A percentile compares a stretch with the other conserved stretches of the same genome.
Conservation (phyloP, 2,329 filamentous ascomycete species). For the Chrysoporthe puriensis region DNA sequence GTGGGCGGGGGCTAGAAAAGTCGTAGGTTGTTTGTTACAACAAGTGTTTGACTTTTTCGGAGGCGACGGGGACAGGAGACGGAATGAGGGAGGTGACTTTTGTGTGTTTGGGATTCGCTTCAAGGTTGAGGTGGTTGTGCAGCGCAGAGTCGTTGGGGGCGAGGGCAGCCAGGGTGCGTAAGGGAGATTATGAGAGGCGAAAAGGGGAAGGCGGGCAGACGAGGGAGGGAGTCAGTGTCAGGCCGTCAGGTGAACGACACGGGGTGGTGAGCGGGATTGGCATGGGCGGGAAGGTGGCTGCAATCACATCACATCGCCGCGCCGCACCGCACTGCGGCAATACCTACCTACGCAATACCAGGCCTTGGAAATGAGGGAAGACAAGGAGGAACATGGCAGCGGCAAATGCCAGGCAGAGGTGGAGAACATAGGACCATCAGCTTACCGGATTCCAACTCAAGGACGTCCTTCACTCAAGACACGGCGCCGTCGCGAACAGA, state of each 20-base stretch:
- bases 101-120: slow-evolving; percentile 26
- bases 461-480: slow-evolving; percentile 11
- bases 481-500: slow-evolving; percentile 16
- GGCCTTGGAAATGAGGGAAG: slow-evolving; percentile 1
- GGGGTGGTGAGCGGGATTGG: slow-evolving; percentile 18
- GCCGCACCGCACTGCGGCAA: not conserved
- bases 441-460: slow-evolving; percentile 9
- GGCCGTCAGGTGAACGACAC: slow-evolving; percentile 1
- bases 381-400: not conserved
- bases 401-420: not conserved
- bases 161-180: slow-evolving; percentile 34
- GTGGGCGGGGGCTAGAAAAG: not conserved
- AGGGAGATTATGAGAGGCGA: slow-evolving; percentile 34
- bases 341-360: not conserved
- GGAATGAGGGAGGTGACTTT: slow-evolving; percentile 28
- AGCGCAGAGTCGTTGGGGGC: slow-evolving; percentile 27
- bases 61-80: slow-evolving; percentile 14
- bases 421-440: slow-evolving; percentile 11
- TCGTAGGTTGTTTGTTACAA: slow-evolving; percentile 20
- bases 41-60: slow-evolving; percentile 22
- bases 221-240: slow-evolving; percentile 1
- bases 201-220: slow-evolving; percentile 21
- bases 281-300: slow-evolving; percentile 7
- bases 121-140: slow-evolving; percentile 13
- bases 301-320: slow-evolving; percentile 2